Percentiles rank a stretch among this genome's conserved stretches.
These are phyloP conservation scores for Leishmania guyanensis DNA, from an alignment of 208 protist genomes.

Conservation along the genomic window DNA sequence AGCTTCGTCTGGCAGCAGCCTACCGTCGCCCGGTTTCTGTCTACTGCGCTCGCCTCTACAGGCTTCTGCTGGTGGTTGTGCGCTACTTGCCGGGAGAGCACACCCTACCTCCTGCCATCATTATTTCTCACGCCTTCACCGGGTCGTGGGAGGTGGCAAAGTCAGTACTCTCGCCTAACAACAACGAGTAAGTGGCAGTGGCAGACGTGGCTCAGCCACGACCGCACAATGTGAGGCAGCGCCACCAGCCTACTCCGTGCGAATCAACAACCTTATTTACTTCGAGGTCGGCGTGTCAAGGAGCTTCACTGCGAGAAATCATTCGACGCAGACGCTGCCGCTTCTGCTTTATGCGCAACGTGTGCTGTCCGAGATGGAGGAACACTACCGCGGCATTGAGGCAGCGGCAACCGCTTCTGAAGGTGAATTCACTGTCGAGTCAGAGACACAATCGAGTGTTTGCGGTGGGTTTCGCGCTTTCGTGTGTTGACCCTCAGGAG, in stretches of 20 bases:
- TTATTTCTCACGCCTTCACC: slow-evolving; percentile 87
- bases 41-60: slow-evolving; percentile 84
- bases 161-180: slow-evolving; percentile 60
- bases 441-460: too few species aligned
- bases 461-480: neutral
- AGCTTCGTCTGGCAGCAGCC: slow-evolving; percentile 63
- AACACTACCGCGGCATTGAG: slow-evolving; percentile 36
- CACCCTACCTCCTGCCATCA: slow-evolving; percentile 45
- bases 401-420: too few species aligned
- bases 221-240: neutral
- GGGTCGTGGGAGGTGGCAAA: slow-evolving; percentile 68
- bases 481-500: slow-evolving; percentile 13
- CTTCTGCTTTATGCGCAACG: slow-evolving; percentile 46
- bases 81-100: slow-evolving; percentile 40
- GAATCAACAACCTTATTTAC: slow-evolving; percentile 50
- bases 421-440: neutral
- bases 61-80: slow-evolving; percentile 57
- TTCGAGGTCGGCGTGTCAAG: slow-evolving; percentile 71
- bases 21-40: slow-evolving; percentile 70
- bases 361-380: slow-evolving; percentile 69
- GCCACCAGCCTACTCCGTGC: slow-evolving; percentile 13
- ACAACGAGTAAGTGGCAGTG: slow-evolving; percentile 36
- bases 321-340: slow-evolving; percentile 46
- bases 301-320: slow-evolving; percentile 62
- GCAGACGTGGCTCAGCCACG: neutral